Conservation (phyloP, 2,329 filamentous ascomycete genomes). For the Conoideocrella luteorostrata region DNA sequence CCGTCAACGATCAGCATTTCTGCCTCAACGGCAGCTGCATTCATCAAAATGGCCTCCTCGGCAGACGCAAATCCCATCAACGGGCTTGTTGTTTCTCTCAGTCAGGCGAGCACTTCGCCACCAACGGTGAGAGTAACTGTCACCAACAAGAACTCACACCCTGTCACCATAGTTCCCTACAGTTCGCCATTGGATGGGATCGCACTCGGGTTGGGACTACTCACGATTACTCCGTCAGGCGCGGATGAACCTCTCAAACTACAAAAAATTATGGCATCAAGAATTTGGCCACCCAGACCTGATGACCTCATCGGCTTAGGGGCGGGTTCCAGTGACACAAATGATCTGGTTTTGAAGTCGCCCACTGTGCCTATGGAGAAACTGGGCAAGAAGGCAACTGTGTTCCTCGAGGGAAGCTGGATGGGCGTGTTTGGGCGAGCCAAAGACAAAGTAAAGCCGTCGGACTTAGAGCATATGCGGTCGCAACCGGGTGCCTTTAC, state of each 20-base stretch:
- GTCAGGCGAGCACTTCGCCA: conserved; percentile 25
- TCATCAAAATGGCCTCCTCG: no score
- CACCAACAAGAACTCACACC: conserved; percentile 27
- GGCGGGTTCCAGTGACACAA: conserved; percentile 26
- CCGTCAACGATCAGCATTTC: no score
- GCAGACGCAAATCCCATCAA: conserved; percentile 11
- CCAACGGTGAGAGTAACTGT: conserved; percentile 29
- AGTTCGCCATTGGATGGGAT: conserved; percentile 31
- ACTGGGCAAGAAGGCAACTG: conserved; percentile 22
- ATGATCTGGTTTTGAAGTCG: conserved; percentile 24
- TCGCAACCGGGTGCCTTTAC: conserved; percentile 7
- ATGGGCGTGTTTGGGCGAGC: conserved; percentile 26
- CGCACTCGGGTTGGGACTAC: conserved; percentile 27
- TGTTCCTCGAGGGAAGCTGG: conserved; percentile 29
- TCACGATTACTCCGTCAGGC: conserved; percentile 25
- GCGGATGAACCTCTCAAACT: conserved; percentile 22
- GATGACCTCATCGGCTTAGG: conserved; percentile 28
- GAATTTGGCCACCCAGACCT: conserved; percentile 28
- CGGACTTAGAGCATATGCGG: conserved; percentile 9
- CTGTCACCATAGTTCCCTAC: conserved; percentile 32
- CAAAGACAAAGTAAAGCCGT: conserved; percentile 12
- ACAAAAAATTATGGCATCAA: conserved; percentile 23
- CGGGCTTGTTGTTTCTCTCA: conserved; percentile 25
- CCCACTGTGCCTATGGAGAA: conserved; percentile 26
- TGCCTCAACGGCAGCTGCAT: no score